Percentiles rank a stretch among this genome's conserved stretches.
Evolutionary conservation across 2,329 filamentous ascomycete genomes (phyloP).

Genomic region (Phialemonium atrogriseum): DNA sequence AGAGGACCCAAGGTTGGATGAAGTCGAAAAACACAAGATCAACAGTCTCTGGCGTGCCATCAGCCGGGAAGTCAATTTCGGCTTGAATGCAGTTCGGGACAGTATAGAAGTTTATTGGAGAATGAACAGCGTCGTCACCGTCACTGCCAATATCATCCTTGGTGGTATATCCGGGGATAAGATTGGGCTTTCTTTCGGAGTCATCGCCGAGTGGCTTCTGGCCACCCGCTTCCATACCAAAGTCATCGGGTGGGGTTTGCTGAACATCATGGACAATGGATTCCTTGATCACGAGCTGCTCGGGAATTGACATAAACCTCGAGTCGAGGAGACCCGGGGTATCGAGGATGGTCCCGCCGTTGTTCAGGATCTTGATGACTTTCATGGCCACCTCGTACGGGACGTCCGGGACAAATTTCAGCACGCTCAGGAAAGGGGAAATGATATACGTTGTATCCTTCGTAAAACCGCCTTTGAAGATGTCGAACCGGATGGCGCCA

Average conservation of each 20-base stretch:
- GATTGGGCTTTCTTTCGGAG: constrained; percentile 26
- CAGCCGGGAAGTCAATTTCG: constrained; percentile 50
- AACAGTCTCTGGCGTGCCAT: constrained; percentile 57
- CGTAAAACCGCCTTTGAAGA: constrained; percentile 88
- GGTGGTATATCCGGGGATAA: constrained; percentile 75
- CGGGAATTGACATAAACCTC: constrained; percentile 40
- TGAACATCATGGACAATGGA: constrained; percentile 17
- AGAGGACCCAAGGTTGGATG: constrained; percentile 71
- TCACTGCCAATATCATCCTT: constrained; percentile 73
- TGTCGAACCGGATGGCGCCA: constrained; percentile 87
- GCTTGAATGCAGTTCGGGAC: constrained; percentile 81
- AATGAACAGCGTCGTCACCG: constrained; percentile 85
- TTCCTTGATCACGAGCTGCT: constrained; percentile 26
- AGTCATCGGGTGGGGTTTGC: constrained; percentile 7
- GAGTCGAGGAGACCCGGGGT: constrained; percentile 25
- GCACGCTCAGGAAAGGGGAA: constrained; percentile 76
- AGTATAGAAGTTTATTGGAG: constrained; percentile 62
- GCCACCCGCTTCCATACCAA: constrained; percentile 5
- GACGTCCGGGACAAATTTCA: constrained; percentile 71
- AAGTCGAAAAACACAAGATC: constrained; percentile 92
- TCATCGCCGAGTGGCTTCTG: constrained; percentile 24
- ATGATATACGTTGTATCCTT: constrained; percentile 78
- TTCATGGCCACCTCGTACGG: constrained; percentile 67
- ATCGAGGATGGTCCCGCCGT: constrained; percentile 39
- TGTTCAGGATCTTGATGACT: constrained; percentile 54